phyloP scores from a whole-genome alignment of 2,329 filamentous ascomycete genomes.

The Botrytis pseudocinerea region DNA sequence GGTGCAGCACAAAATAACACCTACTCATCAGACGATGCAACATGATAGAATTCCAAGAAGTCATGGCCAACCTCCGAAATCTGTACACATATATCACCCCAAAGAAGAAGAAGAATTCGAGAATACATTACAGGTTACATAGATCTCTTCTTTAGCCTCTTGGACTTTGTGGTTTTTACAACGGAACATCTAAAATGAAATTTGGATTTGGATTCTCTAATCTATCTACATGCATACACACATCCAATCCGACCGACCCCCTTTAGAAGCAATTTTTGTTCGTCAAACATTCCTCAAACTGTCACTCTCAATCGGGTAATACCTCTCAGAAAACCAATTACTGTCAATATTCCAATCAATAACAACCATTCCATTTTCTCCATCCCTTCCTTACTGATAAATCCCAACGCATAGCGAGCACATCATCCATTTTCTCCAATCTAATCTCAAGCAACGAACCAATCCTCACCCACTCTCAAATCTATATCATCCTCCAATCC shows the following conservation, averaged over 20 bases:
- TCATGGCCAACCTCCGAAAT: conserved; percentile 1
- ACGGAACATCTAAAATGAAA: not conserved
- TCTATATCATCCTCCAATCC: not conserved
- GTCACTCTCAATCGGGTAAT: not conserved
- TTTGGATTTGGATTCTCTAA: not conserved
- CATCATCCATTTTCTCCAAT: not conserved
- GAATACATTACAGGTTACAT: not conserved
- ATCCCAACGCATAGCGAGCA: not conserved
- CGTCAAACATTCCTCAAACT: not conserved
- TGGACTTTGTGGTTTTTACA: not conserved
- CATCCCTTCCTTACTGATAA: not conserved
- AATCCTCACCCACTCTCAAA: not conserved
- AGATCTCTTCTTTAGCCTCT: not conserved
- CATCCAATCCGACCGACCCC: not conserved
- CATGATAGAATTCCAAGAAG: not conserved
- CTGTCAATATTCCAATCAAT: not conserved
- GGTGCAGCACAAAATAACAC: not conserved
- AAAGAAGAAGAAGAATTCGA: not conserved
- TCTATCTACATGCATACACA: no score
- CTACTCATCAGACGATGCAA: conserved; percentile 8
- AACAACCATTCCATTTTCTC: not conserved
- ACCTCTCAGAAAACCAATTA: not conserved
- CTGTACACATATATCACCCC: not conserved
- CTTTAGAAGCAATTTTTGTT: not conserved
- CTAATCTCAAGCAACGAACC: not conserved